Evolutionary conservation across 140 eudicot genomes (phyloP).

Genomic region (Erigeron philadelphicus): DNA sequence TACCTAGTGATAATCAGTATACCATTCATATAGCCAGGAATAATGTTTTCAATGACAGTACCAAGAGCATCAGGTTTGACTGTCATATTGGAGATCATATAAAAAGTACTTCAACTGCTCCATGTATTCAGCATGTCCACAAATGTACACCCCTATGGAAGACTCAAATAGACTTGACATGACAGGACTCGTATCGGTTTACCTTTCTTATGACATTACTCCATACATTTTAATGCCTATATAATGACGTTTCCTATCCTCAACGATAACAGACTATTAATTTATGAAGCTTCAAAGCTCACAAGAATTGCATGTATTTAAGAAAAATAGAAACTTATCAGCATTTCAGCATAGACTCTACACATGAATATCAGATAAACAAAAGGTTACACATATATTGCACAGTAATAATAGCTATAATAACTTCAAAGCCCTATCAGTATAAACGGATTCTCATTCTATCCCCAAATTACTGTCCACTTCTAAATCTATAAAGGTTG

Average conservation of each 20-base stretch:
- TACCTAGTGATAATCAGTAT: neutral
- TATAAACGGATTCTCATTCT: neutral
- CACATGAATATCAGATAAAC: neutral
- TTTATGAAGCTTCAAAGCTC: too few species aligned
- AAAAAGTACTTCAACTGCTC: neutral
- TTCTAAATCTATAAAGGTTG: too few species aligned
- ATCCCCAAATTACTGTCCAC: too few species aligned
- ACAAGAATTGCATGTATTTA: too few species aligned
- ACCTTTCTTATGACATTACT: neutral
- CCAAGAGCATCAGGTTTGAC: neutral
- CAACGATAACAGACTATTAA: too few species aligned
- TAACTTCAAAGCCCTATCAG: slow-evolving; percentile 1
- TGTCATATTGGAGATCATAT: slow-evolving; percentile 7
- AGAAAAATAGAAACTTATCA: too few species aligned
- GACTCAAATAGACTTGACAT: neutral
- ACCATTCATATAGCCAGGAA: slow-evolving; percentile 11
- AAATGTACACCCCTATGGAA: neutral
- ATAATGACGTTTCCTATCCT: too few species aligned
- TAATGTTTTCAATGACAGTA: neutral
- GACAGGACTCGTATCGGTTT: neutral
- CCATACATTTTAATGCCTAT: neutral
- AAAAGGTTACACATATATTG: neutral
- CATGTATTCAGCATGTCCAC: neutral
- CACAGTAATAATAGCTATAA: neutral
- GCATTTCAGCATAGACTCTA: neutral